phyloP scores from a whole-genome alignment of 192 early-diverging fungal species.

The Linnemannia elongata region DNA sequence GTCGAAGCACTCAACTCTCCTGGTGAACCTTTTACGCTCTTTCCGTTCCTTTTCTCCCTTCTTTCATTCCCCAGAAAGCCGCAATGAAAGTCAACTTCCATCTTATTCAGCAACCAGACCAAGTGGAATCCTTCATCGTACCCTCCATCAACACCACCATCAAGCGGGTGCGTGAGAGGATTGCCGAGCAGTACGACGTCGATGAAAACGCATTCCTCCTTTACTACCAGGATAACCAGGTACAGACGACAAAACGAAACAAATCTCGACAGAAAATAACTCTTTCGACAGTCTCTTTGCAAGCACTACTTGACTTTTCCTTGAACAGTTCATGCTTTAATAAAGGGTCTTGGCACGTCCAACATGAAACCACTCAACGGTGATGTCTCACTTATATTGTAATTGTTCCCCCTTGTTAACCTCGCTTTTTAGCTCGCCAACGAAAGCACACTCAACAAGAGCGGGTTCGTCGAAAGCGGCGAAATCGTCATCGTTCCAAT shows the following conservation, averaged over 20 bases:
- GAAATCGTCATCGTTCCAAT: not conserved
- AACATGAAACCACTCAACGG: not conserved
- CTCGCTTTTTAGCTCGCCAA: not conserved
- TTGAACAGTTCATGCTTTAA: too few relatives aligned
- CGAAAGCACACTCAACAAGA: not conserved
- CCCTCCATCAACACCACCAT: slow-evolving; percentile 14
- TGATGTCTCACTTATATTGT: not conserved
- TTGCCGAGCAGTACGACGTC: not conserved
- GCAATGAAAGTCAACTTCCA: slow-evolving; percentile 18
- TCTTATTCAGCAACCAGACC: slow-evolving; percentile 9
- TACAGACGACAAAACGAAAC: not conserved
- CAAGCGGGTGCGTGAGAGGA: not conserved
- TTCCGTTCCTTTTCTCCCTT: too few relatives aligned
- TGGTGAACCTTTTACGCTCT: too few relatives aligned
- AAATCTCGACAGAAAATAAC: too few relatives aligned
- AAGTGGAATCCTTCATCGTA: not conserved
- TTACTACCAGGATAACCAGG: not conserved
- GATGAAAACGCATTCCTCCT: not conserved
- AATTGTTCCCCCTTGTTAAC: not conserved
- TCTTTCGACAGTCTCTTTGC: too few relatives aligned
- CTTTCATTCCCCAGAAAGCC: not conserved
- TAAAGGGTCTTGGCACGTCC: not conserved
- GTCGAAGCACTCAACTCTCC: too few relatives aligned
- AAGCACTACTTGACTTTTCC: not conserved
- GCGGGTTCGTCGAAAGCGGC: not conserved